A percentile compares a stretch with the other conserved stretches of the same genome.
Conservation (phyloP, 495 filamentous ascomycete species). For the Xylaria castorea region DNA sequence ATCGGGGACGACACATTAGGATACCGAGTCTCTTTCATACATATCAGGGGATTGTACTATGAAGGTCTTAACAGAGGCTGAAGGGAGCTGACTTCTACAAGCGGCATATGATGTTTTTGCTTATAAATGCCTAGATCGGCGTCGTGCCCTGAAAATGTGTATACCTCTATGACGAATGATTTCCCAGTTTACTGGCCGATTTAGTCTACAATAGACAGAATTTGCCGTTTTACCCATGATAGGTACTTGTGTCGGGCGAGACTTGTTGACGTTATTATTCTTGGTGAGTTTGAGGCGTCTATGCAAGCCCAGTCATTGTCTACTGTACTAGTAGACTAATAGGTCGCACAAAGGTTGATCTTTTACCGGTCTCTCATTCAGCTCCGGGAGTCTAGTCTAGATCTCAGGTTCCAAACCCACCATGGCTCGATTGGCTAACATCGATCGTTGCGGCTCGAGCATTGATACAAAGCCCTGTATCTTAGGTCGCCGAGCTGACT, state of each 20-base stretch:
- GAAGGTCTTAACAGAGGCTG: conserved; percentile 3
- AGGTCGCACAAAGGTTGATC: neutral
- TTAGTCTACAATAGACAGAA: conserved; percentile 20
- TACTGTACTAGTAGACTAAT: neutral
- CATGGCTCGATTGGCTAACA: conserved; percentile 33
- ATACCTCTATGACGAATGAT: conserved; percentile 15
- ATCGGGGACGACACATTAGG: neutral
- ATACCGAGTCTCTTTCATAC: conserved; percentile 5
- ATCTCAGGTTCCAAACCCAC: conserved; percentile 24
- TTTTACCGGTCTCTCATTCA: conserved; percentile 7
- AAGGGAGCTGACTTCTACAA: conserved; percentile 16
- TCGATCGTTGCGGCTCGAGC: conserved; percentile 22
- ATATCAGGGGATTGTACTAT: neutral
- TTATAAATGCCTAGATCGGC: conserved; percentile 34
- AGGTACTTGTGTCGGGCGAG: neutral
- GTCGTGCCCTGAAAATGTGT: conserved; percentile 32
- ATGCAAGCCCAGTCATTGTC: neutral
- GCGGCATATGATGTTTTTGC: conserved; percentile 24
- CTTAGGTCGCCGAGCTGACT: conserved; percentile 11
- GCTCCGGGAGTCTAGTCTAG: neutral
- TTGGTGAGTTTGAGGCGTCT: neutral
- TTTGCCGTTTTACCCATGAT: neutral
- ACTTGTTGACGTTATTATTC: neutral
- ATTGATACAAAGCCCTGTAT: conserved; percentile 27
- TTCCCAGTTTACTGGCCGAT: conserved; percentile 8